Evolutionary conservation across 2,329 filamentous ascomycete genomes (phyloP).

Genomic region (Coniosporium tulheliwenetii): DNA sequence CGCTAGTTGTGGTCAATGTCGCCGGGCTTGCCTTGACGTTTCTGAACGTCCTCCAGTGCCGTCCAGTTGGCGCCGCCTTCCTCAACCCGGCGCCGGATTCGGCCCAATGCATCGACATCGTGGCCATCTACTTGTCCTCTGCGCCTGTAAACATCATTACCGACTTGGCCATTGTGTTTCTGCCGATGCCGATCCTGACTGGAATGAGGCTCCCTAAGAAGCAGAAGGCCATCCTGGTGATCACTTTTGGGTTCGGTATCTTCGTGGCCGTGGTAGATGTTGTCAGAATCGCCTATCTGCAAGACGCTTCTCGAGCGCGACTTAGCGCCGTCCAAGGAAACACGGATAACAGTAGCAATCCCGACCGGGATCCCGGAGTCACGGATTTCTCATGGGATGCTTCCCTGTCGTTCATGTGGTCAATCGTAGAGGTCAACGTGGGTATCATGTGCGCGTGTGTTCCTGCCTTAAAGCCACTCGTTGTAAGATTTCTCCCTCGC

Average conservation of each 20-base stretch:
- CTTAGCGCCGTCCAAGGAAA: constrained; percentile 24
- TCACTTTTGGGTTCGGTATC: constrained; percentile 75
- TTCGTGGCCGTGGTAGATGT: constrained; percentile 84
- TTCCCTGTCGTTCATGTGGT: constrained; percentile 84
- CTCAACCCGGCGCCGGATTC: constrained; percentile 24
- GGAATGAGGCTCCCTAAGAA: constrained; percentile 69
- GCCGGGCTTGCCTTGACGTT: constrained; percentile 68
- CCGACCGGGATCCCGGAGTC: constrained; percentile 20
- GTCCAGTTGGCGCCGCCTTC: constrained; percentile 58
- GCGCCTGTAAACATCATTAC: constrained; percentile 87
- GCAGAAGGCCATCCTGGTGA: constrained; percentile 74
- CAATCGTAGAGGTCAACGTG: constrained; percentile 76
- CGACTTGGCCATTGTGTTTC: constrained; percentile 70
- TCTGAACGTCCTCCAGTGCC: constrained; percentile 77
- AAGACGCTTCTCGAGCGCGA: constrained; percentile 45
- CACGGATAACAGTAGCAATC: constrained; percentile 7
- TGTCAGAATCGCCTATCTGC: constrained; percentile 76
- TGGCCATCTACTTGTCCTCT: constrained; percentile 53
- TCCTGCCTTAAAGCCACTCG: constrained; percentile 78
- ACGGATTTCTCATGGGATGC: constrained; percentile 54
- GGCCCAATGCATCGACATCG: constrained; percentile 43
- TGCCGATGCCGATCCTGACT: constrained; percentile 79
- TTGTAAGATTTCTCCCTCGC: constrained; percentile 44
- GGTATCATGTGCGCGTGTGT: constrained; percentile 85
- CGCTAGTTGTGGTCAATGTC: constrained; percentile 61